Base-by-base conservation (phyloP, 2,329 filamentous ascomycete species). In the Tolypocladium ovalisporum region DNA sequence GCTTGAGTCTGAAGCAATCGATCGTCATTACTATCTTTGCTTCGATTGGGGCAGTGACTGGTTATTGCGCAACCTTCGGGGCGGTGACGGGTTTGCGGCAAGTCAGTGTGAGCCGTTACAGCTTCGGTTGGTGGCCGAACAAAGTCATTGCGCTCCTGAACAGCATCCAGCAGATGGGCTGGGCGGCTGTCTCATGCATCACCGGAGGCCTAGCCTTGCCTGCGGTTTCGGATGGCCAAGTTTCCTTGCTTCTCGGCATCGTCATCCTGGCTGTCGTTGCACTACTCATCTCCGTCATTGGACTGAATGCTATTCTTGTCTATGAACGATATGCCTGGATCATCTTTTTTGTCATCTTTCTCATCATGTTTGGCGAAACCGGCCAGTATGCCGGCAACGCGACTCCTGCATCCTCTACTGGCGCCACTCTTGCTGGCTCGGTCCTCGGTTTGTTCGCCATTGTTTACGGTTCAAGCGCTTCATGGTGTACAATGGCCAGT, bases 291-390 rank as follows among this genome's bases (percentile, higher is more conserved):
- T 79, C 78, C 1, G 78, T 82, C 62, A 73, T 79, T 54, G 80
- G 80, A 0, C 75, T 80, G 62, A 73, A 71, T 61, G 70, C 73
- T 24, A 71, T 82, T 49, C 73, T 81, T 58, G 60, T 73, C 7
- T 81, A 79, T 60, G 77, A 81, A 63, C 71, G 75, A 54, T 79
- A 76, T 63, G 75, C 78, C 27, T 80, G 79, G 71, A 68, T 80
- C 22, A 59, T 72, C 39, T 73, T 78, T 60, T 73, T 78, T 56
- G 66, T 74, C 55, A 73, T 80, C 55, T 79, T 80, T 64, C 63
- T 79, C 61, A 72, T 80, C 63, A 74, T 80, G 62, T 77, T 76
- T 57, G 76, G 74, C 51, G 73, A 78, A 64, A 71, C 72, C 3
- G 76, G 71, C 27, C 62, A 64, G 34, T 72, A 71, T 42, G 76